Evolutionary conservation across 2,329 filamentous ascomycete genomes (phyloP).

Genomic region (Orbilia quercus): DNA sequence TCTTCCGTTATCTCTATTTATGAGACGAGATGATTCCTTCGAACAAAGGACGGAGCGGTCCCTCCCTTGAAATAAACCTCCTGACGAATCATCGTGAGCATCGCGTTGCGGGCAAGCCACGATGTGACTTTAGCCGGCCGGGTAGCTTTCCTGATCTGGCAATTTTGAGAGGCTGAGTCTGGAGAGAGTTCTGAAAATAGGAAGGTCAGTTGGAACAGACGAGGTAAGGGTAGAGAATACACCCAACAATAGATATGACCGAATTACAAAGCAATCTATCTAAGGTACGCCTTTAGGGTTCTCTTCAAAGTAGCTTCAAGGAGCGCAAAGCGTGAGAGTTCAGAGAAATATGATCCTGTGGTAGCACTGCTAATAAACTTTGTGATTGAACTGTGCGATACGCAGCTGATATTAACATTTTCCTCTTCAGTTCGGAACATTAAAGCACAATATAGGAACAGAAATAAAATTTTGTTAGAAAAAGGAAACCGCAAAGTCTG

Average conservation of each 20-base stretch:
- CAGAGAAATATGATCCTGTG: conserved; percentile 3
- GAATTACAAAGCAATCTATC: conserved; percentile 19
- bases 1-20: conserved; percentile 1
- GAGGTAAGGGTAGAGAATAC: background rate
- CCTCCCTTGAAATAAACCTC: conserved; percentile 5
- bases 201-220: conserved; percentile 15
- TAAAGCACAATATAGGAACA: conserved; percentile 13
- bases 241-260: background rate
- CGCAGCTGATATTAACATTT: conserved; percentile 14
- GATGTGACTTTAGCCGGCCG: conserved; percentile 29
- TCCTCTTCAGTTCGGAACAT: conserved; percentile 23
- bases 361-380: conserved; percentile 15
- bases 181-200: conserved; percentile 9
- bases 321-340: background rate
- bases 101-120: conserved; percentile 46
- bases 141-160: conserved; percentile 34
- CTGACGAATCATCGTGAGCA: conserved; percentile 19
- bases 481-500: conserved; percentile 5
- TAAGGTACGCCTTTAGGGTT: background rate
- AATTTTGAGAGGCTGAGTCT: conserved; percentile 24
- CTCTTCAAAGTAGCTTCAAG: conserved; percentile 1
- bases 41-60: conserved; percentile 7
- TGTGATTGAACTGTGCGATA: conserved; percentile 12
- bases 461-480: background rate
- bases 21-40: conserved; percentile 3